A percentile compares a stretch with the other conserved stretches of the same genome.
Conservation (phyloP, 768 basidiomycete genomes). For the Royoungia palumana region DNA sequence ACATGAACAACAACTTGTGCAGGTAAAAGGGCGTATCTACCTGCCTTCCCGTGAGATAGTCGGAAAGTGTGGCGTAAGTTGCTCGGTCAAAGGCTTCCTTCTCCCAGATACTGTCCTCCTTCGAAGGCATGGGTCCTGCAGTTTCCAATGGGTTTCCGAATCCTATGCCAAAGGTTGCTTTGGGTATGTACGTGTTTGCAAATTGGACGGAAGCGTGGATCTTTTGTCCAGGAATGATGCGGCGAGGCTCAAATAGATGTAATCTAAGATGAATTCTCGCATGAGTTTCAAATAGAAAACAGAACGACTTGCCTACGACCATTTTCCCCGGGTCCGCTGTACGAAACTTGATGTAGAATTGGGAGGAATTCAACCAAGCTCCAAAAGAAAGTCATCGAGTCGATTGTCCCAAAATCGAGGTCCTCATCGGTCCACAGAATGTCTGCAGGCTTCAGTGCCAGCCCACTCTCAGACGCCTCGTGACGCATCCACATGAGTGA, state of each 20-base stretch:
- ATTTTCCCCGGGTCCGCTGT: slow-evolving; percentile 13
- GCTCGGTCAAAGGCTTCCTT: slow-evolving; percentile 13
- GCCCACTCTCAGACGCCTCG: slow-evolving; percentile 24
- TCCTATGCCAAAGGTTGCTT: slow-evolving; percentile 14
- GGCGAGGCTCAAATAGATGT: slow-evolving; percentile 15
- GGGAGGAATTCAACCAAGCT: slow-evolving; percentile 14
- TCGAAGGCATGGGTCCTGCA: slow-evolving; percentile 5
- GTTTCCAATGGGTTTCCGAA: slow-evolving; percentile 12
- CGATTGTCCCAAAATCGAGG: slow-evolving; percentile 14
- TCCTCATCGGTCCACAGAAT: slow-evolving; percentile 19
- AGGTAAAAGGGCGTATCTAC: slow-evolving; percentile 11
- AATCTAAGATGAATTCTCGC: not conserved
- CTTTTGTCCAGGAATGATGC: slow-evolving; percentile 18
- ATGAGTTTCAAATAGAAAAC: not conserved
- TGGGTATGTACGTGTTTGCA: slow-evolving; percentile 17
- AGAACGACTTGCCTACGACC: slow-evolving; percentile 2
- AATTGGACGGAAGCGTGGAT: slow-evolving; percentile 21
- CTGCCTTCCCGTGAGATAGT: slow-evolving; percentile 8
- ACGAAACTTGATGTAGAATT: slow-evolving; percentile 16
- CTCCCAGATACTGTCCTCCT: slow-evolving; percentile 11
- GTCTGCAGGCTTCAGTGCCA: slow-evolving; percentile 19
- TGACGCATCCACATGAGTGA: slow-evolving; percentile 31
- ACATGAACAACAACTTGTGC: slow-evolving; percentile 16
- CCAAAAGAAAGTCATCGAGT: slow-evolving; percentile 16
- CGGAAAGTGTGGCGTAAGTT: slow-evolving; percentile 7